phyloP scores from a whole-genome alignment of 2,329 filamentous ascomycete species.

The Elsinoe australis region DNA sequence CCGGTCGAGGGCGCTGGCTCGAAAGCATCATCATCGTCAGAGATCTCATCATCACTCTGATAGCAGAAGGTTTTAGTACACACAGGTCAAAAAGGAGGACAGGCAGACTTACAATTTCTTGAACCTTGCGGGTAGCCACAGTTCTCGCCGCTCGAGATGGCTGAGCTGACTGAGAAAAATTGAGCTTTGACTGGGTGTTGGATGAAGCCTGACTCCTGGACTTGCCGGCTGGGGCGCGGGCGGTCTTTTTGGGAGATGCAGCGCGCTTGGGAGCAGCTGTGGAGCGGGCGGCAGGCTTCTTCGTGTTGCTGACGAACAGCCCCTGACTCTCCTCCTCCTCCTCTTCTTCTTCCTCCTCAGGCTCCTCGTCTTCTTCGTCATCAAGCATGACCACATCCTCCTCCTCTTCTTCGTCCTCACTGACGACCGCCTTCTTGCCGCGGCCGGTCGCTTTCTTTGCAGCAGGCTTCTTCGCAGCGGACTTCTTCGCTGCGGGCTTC shows the following conservation, averaged over 20 bases:
- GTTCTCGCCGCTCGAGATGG: constrained; percentile 29
- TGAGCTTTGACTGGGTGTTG: constrained; percentile 35
- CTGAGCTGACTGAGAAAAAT: constrained; percentile 36
- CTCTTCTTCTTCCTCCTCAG: constrained; percentile 36
- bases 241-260: constrained; percentile 28
- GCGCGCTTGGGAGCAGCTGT: constrained; percentile 24
- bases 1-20: constrained; percentile 26
- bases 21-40: constrained; percentile 34
- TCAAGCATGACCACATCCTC: constrained; percentile 37
- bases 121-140: constrained; percentile 27
- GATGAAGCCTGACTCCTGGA: constrained; percentile 22
- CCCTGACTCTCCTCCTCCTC: constrained; percentile 40
- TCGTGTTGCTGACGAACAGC: constrained; percentile 36
- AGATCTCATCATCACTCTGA: constrained; percentile 34
- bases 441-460: constrained; percentile 26
- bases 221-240: constrained; percentile 12
- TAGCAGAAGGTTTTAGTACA: constrained; percentile 2
- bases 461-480: constrained; percentile 20
- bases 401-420: constrained; percentile 39
- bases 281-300: constrained; percentile 23
- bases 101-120: constrained; percentile 35
- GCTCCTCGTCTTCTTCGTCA: constrained; percentile 41
- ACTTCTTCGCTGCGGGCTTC: constrained; percentile 31
- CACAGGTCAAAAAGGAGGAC: not conserved
- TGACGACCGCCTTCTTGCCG: constrained; percentile 36